Evolutionary conservation across 176 grass and related monocot species (phyloP).

Genomic region (Themeda triandra): DNA sequence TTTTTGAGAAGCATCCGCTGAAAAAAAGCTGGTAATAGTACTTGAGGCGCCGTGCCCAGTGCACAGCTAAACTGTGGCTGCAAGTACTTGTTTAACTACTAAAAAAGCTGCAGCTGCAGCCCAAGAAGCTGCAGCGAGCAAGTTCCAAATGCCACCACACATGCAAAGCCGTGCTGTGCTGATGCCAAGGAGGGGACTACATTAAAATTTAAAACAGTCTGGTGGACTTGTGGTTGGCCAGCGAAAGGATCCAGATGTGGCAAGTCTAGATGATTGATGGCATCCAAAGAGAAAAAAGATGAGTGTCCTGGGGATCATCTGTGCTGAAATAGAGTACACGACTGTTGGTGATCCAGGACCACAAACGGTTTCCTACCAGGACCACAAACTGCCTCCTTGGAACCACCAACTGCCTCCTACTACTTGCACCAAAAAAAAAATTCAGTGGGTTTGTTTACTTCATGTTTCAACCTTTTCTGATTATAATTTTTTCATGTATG

Average conservation of each 20-base stretch:
- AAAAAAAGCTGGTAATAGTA: background rate
- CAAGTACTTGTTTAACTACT: too few species aligned
- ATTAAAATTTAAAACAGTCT: constrained; percentile 17
- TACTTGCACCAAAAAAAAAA: background rate
- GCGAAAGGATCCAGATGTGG: constrained; percentile 23
- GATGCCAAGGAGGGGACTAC: background rate
- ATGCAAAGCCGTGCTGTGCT: constrained; percentile 23
- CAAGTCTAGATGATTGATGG: constrained; percentile 29
- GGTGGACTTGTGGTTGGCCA: constrained; percentile 33
- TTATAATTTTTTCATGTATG: background rate
- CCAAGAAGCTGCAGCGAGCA: too few species aligned
- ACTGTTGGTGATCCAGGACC: constrained; percentile 43
- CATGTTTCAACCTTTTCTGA: background rate
- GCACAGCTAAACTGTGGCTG: background rate
- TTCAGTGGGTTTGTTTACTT: background rate
- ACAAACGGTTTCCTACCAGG: constrained; percentile 47
- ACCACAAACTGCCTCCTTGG: constrained; percentile 54
- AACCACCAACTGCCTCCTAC: constrained; percentile 29
- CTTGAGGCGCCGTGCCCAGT: background rate
- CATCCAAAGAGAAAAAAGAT: constrained; percentile 15
- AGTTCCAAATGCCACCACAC: constrained; percentile 21
- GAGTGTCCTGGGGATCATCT: constrained; percentile 12
- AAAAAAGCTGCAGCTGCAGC: too few species aligned
- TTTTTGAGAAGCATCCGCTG: too few species aligned
- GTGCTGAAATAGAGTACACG: constrained; percentile 28